These are phyloP conservation scores for Yamadazyma pseudoaaseri DNA, from an alignment of 1,139 yeast genomes.

Conservation along the genomic window DNA sequence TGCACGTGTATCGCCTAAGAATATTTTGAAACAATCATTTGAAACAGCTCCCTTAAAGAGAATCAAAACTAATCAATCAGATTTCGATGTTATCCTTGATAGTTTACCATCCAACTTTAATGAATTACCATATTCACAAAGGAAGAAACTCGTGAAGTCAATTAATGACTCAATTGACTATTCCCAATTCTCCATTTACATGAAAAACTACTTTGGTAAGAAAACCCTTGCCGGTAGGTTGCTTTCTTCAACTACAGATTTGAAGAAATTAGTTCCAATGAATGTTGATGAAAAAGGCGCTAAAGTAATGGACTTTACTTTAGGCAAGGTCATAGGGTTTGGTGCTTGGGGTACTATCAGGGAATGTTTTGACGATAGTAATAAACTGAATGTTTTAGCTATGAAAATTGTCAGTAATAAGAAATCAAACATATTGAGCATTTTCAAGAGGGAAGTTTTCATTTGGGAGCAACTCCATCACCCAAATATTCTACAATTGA, in stretches of 20 bases:
- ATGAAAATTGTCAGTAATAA: constrained; percentile 70
- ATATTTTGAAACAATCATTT: constrained; percentile 27
- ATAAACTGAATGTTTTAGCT: constrained; percentile 54
- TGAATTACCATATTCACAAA: constrained; percentile 66
- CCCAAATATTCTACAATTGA: constrained; percentile 60
- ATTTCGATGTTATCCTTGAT: constrained; percentile 34
- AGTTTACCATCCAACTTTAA: constrained; percentile 61
- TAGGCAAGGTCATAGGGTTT: constrained; percentile 80
- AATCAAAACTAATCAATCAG: constrained; percentile 23
- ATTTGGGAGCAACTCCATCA: constrained; percentile 75
- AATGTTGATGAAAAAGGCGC: constrained; percentile 64
- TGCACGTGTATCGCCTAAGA: constrained; percentile 49
- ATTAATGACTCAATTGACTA: constrained; percentile 56
- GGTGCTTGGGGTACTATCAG: constrained; percentile 95
- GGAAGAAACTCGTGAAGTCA: constrained; percentile 56
- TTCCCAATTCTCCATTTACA: constrained; percentile 44
- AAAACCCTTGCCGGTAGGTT: constrained; percentile 46
- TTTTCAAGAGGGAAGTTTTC: constrained; percentile 67
- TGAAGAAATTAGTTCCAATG: constrained; percentile 28
- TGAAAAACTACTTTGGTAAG: constrained; percentile 34
- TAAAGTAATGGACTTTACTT: constrained; percentile 52
- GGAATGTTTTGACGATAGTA: constrained; percentile 47
- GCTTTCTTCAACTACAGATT: constrained; percentile 41
- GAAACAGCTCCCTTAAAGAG: constrained; percentile 19
- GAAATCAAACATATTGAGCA: constrained; percentile 40